A percentile compares a stretch with the other conserved stretches of the same genome.
Conservation (phyloP, 2,329 filamentous ascomycete genomes). For the Teratosphaeria viscida region DNA sequence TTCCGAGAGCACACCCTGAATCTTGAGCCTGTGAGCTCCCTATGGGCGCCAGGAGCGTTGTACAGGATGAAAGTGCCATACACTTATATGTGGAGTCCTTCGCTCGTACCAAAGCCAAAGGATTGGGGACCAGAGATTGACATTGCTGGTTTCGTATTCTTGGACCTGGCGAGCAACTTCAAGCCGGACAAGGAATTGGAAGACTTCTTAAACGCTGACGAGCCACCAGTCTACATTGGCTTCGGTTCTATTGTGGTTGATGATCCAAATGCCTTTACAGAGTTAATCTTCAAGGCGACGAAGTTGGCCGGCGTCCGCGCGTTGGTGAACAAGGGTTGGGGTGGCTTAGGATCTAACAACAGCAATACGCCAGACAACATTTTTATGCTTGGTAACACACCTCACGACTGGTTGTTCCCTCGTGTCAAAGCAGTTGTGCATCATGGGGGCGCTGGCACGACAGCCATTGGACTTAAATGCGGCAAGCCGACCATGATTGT, state of each 20-base stretch:
- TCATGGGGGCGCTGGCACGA: slow-evolving; percentile 69
- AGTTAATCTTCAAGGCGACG: slow-evolving; percentile 62
- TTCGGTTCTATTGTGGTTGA: slow-evolving; percentile 70
- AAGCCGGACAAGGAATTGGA: slow-evolving; percentile 23
- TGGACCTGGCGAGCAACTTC: slow-evolving; percentile 26
- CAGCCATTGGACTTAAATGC: slow-evolving; percentile 61
- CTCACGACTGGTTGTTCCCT: slow-evolving; percentile 69
- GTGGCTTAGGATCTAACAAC: slow-evolving; percentile 51
- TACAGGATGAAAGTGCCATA: slow-evolving; percentile 66
- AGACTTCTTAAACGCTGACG: slow-evolving; percentile 46
- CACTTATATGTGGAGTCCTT: slow-evolving; percentile 49
- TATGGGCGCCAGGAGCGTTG: slow-evolving; percentile 66
- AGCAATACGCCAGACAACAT: slow-evolving; percentile 53
- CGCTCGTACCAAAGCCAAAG: slow-evolving; percentile 32
- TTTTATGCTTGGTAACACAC: slow-evolving; percentile 63
- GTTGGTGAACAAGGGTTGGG: slow-evolving; percentile 67
- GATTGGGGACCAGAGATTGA: slow-evolving; percentile 32
- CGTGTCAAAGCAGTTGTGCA: slow-evolving; percentile 57
- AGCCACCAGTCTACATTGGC: slow-evolving; percentile 60
- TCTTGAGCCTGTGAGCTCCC: slow-evolving; percentile 61
- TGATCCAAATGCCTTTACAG: slow-evolving; percentile 56
- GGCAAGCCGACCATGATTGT: slow-evolving; percentile 65
- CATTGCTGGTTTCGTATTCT: slow-evolving; percentile 26
- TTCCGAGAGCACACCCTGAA: slow-evolving; percentile 60
- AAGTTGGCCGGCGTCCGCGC: slow-evolving; percentile 56